Conservation (phyloP, 2,329 filamentous ascomycete genomes). For the Fonsecaea multimorphosa region DNA sequence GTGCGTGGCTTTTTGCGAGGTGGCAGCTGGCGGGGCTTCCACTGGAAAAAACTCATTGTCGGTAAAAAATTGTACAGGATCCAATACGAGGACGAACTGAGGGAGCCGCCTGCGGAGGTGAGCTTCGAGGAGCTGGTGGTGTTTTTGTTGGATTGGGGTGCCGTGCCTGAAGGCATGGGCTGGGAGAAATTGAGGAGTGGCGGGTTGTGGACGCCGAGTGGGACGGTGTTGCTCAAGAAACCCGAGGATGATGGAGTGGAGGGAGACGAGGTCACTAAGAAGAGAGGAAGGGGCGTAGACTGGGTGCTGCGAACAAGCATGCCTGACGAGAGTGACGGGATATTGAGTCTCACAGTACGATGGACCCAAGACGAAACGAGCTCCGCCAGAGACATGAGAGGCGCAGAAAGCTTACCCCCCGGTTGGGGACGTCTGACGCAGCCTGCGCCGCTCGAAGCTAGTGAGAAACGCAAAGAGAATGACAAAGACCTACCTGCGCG, state of each 20-base stretch:
- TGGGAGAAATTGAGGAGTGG: constrained; percentile 64
- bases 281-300: constrained; percentile 52
- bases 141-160: constrained; percentile 69
- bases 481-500: constrained; percentile 32
- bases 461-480: constrained; percentile 30
- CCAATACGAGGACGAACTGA: constrained; percentile 62
- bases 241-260: constrained; percentile 43
- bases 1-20: constrained; percentile 61
- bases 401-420: constrained; percentile 61
- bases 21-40: constrained; percentile 69
- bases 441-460: constrained; percentile 32
- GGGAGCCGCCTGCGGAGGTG: constrained; percentile 56
- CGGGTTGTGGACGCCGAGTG: constrained; percentile 66
- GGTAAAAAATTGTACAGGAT: constrained; percentile 67
- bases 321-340: constrained; percentile 65
- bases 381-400: constrained; percentile 59
- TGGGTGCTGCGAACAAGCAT: constrained; percentile 60
- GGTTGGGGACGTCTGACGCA: constrained; percentile 58
- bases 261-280: constrained; percentile 7
- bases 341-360: constrained; percentile 63
- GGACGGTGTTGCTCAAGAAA: constrained; percentile 62
- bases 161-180: constrained; percentile 64
- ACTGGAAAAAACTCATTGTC: constrained; percentile 69
- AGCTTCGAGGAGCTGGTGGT: constrained; percentile 66
- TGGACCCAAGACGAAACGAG: constrained; percentile 54